Base-by-base conservation (phyloP, 164 flowering plant genomes). In the Kingdonia uniflora region DNA sequence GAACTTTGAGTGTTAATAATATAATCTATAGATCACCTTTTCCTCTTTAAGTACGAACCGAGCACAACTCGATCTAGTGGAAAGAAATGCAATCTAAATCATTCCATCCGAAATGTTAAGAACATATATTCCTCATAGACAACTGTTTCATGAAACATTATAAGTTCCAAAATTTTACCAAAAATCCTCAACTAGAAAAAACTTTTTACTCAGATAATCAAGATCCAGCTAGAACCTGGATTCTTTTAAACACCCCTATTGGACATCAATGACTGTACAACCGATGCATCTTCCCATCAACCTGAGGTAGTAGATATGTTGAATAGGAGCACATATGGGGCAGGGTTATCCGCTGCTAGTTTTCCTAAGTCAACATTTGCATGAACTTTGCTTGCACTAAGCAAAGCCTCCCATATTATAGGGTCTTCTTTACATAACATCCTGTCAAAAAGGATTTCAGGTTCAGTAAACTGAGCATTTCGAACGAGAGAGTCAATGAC, bases 301-400 rank as follows among this genome's bases (percentile, higher is more conserved):
- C 80, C 87, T 52, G 80, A 45, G 42, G 87, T 74, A 48, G 84
- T 55, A 77, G 84, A 86, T 54, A 80, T 72, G 58, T 84, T 86
- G 14, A 75, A 77, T n/a, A n/a, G n/a, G n/a, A n/a, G n/a, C n/a
- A n/a, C n/a, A n/a, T n/a, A n/a, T n/a, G n/a, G n/a, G n/a, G n/a
- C n/a, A n/a, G n/a, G n/a, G n/a, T n/a, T n/a, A n/a, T n/a, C n/a
- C n/a, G n/a, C n/a, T n/a, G n/a, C n/a, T n/a, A n/a, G n/a, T n/a
- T n/a, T n/a, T n/a, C n/a, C n/a, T n/a, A n/a, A n/a, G n/a, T n/a
- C n/a, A 46, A 76, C 76, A 71, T 84, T 76, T 49, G 55, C 76
- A 78, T 89, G 84, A 62, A 86, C 64, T 65, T 82, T 74, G 62
- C 92, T 79, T 52, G 85, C 76, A 67, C 95, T 76, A 60, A 89